phyloP scores from a whole-genome alignment of 2,329 filamentous ascomycete species.

The Fusarium nanum region DNA sequence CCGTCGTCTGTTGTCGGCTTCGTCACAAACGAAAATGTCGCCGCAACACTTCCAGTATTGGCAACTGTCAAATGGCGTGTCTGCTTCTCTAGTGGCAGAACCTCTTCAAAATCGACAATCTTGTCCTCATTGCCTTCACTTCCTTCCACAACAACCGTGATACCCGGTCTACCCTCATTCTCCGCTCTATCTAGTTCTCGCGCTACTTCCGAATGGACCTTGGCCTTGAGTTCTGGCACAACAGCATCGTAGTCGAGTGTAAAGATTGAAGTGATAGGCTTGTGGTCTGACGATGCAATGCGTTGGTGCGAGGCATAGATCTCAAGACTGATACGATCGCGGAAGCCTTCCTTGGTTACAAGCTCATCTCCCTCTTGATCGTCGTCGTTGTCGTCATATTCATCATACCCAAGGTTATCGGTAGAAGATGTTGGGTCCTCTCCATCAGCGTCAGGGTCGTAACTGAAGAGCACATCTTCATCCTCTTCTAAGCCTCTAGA shows the following conservation, averaged over 20 bases:
- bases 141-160: slow-evolving; percentile 84
- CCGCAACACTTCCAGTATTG: slow-evolving; percentile 87
- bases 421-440: slow-evolving; percentile 53
- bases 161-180: slow-evolving; percentile 85
- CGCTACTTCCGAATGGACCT: slow-evolving; percentile 86
- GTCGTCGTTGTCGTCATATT: slow-evolving; percentile 64
- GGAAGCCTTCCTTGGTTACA: slow-evolving; percentile 67
- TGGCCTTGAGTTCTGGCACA: slow-evolving; percentile 84
- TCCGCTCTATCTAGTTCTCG: slow-evolving; percentile 89
- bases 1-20: slow-evolving; percentile 66
- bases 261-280: slow-evolving; percentile 87
- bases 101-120: slow-evolving; percentile 81
- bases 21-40: slow-evolving; percentile 83
- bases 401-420: slow-evolving; percentile 67
- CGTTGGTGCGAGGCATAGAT: slow-evolving; percentile 89
- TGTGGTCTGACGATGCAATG: slow-evolving; percentile 93
- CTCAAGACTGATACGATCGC: slow-evolving; percentile 66
- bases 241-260: slow-evolving; percentile 87
- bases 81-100: slow-evolving; percentile 76
- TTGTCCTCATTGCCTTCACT: slow-evolving; percentile 57
- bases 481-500: slow-evolving; percentile 82
- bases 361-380: slow-evolving; percentile 60
- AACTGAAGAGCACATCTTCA: slow-evolving; percentile 88
- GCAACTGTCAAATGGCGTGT: slow-evolving; percentile 82
- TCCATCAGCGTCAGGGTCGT: slow-evolving; percentile 84